Conservation (phyloP, 352 stramenopile species). For the Phytophthora aleatoria region DNA sequence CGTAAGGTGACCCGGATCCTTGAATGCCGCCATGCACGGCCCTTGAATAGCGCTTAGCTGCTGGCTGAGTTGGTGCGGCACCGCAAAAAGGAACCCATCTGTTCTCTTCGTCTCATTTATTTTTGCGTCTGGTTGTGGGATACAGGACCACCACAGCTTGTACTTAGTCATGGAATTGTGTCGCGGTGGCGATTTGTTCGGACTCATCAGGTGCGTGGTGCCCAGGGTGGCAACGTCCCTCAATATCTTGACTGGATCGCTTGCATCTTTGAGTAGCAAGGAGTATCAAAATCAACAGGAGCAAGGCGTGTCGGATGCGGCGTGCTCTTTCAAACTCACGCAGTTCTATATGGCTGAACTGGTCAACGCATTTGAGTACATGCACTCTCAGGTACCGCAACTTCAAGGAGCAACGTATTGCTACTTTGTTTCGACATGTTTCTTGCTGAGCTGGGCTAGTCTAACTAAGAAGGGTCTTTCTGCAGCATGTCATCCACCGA, state of each 20-base stretch:
- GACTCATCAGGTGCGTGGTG: conserved; percentile 67
- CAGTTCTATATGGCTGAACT: conserved; percentile 95
- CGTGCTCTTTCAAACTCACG: conserved; percentile 78
- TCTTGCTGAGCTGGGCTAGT: background rate
- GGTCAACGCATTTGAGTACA: conserved; percentile 92
- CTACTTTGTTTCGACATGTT: background rate
- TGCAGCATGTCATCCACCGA: conserved; percentile 94
- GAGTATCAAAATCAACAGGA: conserved; percentile 64
- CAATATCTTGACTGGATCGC: conserved; percentile 1
- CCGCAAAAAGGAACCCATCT: conserved; percentile 18
- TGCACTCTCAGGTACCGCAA: conserved; percentile 86
- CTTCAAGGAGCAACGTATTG: background rate
- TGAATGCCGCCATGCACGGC: background rate
- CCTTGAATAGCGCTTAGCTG: conserved; percentile 8
- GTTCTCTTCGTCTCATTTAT: conserved; percentile 27
- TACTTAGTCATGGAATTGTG: conserved; percentile 91
- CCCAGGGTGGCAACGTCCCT: background rate
- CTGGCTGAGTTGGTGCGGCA: conserved; percentile 10
- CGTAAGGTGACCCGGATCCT: conserved; percentile 37
- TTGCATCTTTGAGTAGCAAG: conserved; percentile 35
- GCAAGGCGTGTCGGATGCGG: conserved; percentile 56
- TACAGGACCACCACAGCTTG: conserved; percentile 83
- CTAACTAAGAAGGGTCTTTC: conserved; percentile 7
- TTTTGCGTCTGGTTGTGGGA: conserved; percentile 20
- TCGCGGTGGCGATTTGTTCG: conserved; percentile 80